These are phyloP conservation scores for Mariannaea sp. DNA, from an alignment of 2,329 filamentous ascomycete species.

Conservation along the genomic window DNA sequence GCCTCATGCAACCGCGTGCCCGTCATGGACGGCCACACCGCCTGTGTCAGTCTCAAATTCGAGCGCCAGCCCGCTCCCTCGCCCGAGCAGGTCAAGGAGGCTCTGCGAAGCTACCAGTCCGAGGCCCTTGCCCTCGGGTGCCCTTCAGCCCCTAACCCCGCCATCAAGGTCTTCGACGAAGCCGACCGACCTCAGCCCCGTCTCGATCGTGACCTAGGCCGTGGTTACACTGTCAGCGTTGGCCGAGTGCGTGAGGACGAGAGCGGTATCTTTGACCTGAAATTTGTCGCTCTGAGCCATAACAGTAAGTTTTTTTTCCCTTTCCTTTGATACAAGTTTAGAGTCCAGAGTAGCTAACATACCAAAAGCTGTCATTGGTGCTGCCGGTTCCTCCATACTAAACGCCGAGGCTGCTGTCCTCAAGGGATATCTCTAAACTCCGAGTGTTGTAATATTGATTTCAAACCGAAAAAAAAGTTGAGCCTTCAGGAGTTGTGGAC, in stretches of 20 bases:
- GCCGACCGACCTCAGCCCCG: slow-evolving; percentile 88
- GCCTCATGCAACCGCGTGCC: slow-evolving; percentile 92
- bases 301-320: slow-evolving; percentile 58
- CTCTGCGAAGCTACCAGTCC: slow-evolving; percentile 78
- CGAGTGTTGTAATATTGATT: slow-evolving; percentile 45
- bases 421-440: slow-evolving; percentile 81
- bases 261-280: slow-evolving; percentile 88
- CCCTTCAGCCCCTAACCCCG: slow-evolving; percentile 79
- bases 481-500: background rate
- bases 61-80: slow-evolving; percentile 73
- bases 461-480: background rate
- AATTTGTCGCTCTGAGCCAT: slow-evolving; percentile 92
- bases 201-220: slow-evolving; percentile 82
- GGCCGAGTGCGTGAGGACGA: slow-evolving; percentile 85
- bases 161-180: slow-evolving; percentile 90
- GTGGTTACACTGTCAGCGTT: slow-evolving; percentile 89
- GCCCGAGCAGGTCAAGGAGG: slow-evolving; percentile 76
- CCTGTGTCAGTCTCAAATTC: slow-evolving; percentile 89
- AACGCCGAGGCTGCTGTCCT: slow-evolving; percentile 92
- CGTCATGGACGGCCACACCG: slow-evolving; percentile 94
- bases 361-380: slow-evolving; percentile 82
- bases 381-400: slow-evolving; percentile 92
- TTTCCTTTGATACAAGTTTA: background rate
- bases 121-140: slow-evolving; percentile 85
- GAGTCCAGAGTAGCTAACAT: slow-evolving; percentile 11